Conservation (phyloP, 805 yeast species). For the Nakazawaea ernobii region DNA sequence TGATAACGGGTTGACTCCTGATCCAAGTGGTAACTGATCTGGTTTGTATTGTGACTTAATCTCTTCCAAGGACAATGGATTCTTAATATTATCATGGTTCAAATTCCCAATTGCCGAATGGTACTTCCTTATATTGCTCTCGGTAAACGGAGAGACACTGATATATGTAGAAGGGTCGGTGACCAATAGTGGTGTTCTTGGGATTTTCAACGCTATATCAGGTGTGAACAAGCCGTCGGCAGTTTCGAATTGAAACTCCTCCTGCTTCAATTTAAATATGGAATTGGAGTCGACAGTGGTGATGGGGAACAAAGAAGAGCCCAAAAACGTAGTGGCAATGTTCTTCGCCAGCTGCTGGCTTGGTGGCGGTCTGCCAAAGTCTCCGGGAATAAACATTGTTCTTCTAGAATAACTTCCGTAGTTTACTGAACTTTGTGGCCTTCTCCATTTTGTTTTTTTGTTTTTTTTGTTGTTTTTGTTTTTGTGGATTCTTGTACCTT, state of each 20-base stretch:
- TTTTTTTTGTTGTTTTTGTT: background rate
- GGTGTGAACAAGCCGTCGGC: constrained; percentile 26
- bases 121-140: constrained; percentile 31
- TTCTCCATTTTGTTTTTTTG: background rate
- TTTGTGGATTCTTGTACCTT: too few species aligned
- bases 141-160: constrained; percentile 44
- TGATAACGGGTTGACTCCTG: constrained; percentile 44
- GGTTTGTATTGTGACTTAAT: constrained; percentile 25
- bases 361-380: constrained; percentile 10
- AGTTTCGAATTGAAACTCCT: constrained; percentile 26
- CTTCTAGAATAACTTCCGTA: background rate
- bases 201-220: constrained; percentile 25
- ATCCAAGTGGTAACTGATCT: constrained; percentile 39
- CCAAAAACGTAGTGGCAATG: constrained; percentile 5
- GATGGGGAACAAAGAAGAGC: constrained; percentile 10
- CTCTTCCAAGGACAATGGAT: constrained; percentile 29
- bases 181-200: constrained; percentile 31
- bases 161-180: constrained; percentile 46
- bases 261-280: constrained; percentile 21
- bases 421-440: too few species aligned
- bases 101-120: constrained; percentile 30
- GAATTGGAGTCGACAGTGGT: constrained; percentile 27
- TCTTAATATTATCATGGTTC: constrained; percentile 33
- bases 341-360: constrained; percentile 4
- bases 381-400: constrained; percentile 10